A percentile compares a stretch with the other conserved stretches of the same genome.
These are phyloP conservation scores for Pugionium cornutum DNA, from an alignment of 345 rosid genomes.

Conservation along the genomic window DNA sequence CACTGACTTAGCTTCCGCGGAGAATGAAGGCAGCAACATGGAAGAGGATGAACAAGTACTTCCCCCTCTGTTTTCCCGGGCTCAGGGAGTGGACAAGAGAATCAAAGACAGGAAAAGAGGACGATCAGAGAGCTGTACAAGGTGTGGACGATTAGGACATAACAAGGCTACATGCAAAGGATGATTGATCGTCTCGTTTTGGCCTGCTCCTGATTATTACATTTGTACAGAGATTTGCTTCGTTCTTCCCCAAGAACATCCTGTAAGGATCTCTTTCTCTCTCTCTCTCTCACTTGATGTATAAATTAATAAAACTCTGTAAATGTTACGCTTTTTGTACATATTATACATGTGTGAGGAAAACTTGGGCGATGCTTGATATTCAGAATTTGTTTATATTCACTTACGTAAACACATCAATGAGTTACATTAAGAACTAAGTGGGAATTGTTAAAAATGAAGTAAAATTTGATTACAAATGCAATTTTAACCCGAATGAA, in stretches of 20 bases:
- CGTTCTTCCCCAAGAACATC: conserved; percentile 15
- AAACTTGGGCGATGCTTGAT: too few species aligned
- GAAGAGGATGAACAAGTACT: conserved; percentile 46
- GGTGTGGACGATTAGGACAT: conserved; percentile 82
- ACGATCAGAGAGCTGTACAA: conserved; percentile 62
- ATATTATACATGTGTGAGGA: too few species aligned
- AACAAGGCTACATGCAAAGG: conserved; percentile 79
- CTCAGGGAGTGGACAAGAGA: conserved; percentile 53
- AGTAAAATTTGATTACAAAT: too few species aligned
- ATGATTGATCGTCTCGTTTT: conserved; percentile 30
- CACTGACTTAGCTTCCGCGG: conserved; percentile 14
- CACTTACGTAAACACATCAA: too few species aligned
- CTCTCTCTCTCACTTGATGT: conserved; percentile 1
- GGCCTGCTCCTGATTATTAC: conserved; percentile 24
- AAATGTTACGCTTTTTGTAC: conserved; percentile 8
- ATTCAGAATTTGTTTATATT: too few species aligned
- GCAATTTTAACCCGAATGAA: too few species aligned
- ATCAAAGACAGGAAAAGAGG: conserved; percentile 46
- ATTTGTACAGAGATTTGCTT: conserved; percentile 32
- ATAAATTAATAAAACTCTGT: conserved; percentile 24
- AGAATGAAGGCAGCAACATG: conserved; percentile 39
- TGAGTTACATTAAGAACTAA: too few species aligned
- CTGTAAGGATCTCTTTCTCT: not conserved
- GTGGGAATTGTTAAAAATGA: too few species aligned
- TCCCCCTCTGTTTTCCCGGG: conserved; percentile 69